Evolutionary conservation across 768 basidiomycete genomes (phyloP).

Genomic region (Pleurotus djamor): DNA sequence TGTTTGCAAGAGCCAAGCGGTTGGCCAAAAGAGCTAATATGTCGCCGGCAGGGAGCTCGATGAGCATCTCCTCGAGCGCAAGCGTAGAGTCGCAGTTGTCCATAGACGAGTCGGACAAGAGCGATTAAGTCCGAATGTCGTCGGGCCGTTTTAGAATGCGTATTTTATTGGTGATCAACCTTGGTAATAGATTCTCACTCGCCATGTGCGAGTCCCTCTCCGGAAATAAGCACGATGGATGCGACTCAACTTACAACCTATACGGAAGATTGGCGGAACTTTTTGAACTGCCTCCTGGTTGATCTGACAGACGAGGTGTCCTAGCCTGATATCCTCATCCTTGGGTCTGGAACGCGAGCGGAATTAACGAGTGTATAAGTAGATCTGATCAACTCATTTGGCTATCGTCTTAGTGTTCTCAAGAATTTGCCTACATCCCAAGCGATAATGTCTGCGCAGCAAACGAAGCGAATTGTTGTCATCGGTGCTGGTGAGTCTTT

Average conservation of each 20-base stretch:
- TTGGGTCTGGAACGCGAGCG: no score
- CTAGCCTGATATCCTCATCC: no score
- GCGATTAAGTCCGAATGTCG: not conserved
- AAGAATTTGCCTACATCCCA: not conserved
- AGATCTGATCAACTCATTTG: no score
- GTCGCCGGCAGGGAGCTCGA: not conserved
- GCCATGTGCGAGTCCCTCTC: not conserved
- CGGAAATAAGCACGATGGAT: not conserved
- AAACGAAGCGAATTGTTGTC: constrained; percentile 28
- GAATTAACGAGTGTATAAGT: no score
- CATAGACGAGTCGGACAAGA: not conserved
- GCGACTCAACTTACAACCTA: not conserved
- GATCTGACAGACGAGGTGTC: no score
- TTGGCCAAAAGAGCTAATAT: constrained; percentile 31
- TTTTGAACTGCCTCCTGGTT: not conserved
- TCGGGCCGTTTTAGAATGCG: not conserved
- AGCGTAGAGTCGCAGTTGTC: not conserved
- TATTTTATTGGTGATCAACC: not conserved
- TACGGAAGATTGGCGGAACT: not conserved
- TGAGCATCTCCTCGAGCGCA: not conserved
- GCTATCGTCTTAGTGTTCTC: no score
- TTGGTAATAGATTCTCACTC: constrained; percentile 1
- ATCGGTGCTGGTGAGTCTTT: constrained; percentile 36
- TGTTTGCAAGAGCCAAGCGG: constrained; percentile 87
- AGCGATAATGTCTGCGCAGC: not conserved